Evolutionary conservation across 345 rosid species (phyloP).

Genomic region (Theobroma cacao): DNA sequence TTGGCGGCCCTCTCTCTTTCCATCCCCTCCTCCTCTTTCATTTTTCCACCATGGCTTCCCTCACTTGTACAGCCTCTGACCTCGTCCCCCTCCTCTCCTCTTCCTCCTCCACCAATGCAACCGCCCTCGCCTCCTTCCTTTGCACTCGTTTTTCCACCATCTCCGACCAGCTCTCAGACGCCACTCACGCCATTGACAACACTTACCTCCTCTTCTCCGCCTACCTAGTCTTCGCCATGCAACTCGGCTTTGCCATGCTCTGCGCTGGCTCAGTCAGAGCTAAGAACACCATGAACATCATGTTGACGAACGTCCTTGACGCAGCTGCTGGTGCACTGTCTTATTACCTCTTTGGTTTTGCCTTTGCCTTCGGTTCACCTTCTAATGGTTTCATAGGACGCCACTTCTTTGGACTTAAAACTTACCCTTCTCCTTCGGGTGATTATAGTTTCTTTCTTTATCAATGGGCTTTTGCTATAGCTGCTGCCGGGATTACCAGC

Average conservation of each 20-base stretch:
- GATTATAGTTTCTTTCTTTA: slow-evolving; percentile 70
- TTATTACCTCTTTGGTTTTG: slow-evolving; percentile 73
- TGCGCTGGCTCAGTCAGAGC: slow-evolving; percentile 81
- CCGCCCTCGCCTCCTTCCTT: slow-evolving; percentile 42
- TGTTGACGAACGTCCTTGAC: slow-evolving; percentile 77
- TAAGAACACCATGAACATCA: slow-evolving; percentile 82
- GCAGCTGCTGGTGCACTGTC: slow-evolving; percentile 73
- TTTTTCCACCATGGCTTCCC: slow-evolving; percentile 5
- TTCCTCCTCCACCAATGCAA: slow-evolving; percentile 22
- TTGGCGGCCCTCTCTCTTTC: background rate
- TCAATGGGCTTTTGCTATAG: slow-evolving; percentile 84
- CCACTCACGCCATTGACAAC: slow-evolving; percentile 53
- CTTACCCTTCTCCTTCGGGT: slow-evolving; percentile 22
- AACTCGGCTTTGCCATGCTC: slow-evolving; percentile 84
- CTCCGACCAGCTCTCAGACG: slow-evolving; percentile 37
- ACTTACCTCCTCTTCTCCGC: slow-evolving; percentile 83
- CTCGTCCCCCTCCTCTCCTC: slow-evolving; percentile 32
- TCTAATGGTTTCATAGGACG: slow-evolving; percentile 74
- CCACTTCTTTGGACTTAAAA: slow-evolving; percentile 52
- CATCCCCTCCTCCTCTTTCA: background rate
- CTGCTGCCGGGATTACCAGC: slow-evolving; percentile 77
- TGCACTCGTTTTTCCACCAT: slow-evolving; percentile 43
- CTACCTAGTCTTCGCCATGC: slow-evolving; percentile 82
- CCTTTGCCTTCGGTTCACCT: slow-evolving; percentile 72
- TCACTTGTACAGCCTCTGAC: slow-evolving; percentile 41